Conservation (phyloP, 2,329 filamentous ascomycete genomes). For the Aureobasidium uvarum region DNA sequence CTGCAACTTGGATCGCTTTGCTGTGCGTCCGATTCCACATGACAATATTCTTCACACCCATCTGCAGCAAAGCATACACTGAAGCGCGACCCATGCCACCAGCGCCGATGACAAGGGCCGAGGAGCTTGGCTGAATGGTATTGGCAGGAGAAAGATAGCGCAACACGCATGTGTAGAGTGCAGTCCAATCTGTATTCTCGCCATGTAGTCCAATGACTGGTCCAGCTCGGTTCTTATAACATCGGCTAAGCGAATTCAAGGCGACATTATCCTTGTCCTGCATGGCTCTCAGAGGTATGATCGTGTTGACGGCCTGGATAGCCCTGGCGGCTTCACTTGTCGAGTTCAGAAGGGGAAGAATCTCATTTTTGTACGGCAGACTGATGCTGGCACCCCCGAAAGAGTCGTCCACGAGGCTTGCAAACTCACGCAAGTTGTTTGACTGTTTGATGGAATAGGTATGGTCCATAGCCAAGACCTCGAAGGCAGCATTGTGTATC, state of each 20-base stretch:
- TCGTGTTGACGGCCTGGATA: conserved; percentile 73
- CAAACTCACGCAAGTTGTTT: conserved; percentile 60
- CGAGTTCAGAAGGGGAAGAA: conserved; percentile 62
- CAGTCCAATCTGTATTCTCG: conserved; percentile 81
- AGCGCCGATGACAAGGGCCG: conserved; percentile 57
- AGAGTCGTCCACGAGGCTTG: conserved; percentile 61
- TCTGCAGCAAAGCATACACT: conserved; percentile 73
- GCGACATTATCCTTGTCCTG: conserved; percentile 54
- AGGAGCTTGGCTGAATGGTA: conserved; percentile 53
- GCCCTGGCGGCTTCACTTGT: conserved; percentile 70
- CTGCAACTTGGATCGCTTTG: conserved; percentile 66
- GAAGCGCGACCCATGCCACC: conserved; percentile 76
- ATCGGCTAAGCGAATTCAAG: conserved; percentile 40
- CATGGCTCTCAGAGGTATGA: conserved; percentile 66
- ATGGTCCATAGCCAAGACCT: conserved; percentile 66
- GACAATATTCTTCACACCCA: conserved; percentile 73
- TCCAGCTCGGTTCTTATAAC: conserved; percentile 59
- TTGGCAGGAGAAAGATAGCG: conserved; percentile 70
- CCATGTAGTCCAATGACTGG: conserved; percentile 69
- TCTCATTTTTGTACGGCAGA: conserved; percentile 71
- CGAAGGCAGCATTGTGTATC: conserved; percentile 72
- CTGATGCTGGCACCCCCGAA: conserved; percentile 73
- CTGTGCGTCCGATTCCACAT: conserved; percentile 68
- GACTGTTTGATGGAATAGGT: conserved; percentile 64
- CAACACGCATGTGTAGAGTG: conserved; percentile 69